phyloP scores from a whole-genome alignment of 192 early-diverging fungal species.

The Podochytrium sp. region DNA sequence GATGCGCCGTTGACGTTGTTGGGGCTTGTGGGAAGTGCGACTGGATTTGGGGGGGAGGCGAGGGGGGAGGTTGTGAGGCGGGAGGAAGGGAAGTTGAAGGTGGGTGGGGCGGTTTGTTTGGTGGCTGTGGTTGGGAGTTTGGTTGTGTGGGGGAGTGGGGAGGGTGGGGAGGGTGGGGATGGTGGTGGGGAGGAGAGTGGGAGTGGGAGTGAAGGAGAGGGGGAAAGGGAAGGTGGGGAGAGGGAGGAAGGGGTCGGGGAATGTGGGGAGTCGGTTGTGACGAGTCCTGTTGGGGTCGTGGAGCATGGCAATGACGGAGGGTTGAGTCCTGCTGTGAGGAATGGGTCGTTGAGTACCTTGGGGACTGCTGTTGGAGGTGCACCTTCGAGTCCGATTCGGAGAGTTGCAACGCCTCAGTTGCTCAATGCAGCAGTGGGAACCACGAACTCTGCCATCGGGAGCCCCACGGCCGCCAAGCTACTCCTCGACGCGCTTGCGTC shows the following conservation, averaged over 20 bases:
- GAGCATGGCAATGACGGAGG: too few relatives aligned
- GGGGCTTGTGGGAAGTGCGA: constrained; percentile 40
- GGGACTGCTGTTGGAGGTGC: background rate
- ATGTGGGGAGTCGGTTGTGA: too few relatives aligned
- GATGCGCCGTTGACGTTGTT: constrained; percentile 24
- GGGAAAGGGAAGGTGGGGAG: background rate
- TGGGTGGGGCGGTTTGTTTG: constrained; percentile 48
- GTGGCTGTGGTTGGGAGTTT: constrained; percentile 56
- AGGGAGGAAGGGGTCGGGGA: too few relatives aligned
- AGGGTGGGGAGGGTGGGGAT: background rate
- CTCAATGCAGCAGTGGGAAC: background rate
- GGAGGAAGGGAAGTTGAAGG: constrained; percentile 45
- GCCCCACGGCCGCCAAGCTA: constrained; percentile 2
- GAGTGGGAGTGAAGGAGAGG: background rate
- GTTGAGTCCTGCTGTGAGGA: too few relatives aligned
- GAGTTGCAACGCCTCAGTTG: background rate
- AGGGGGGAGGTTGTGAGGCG: constrained; percentile 42
- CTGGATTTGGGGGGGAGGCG: constrained; percentile 26
- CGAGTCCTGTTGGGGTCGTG: too few relatives aligned
- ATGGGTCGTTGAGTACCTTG: too few relatives aligned
- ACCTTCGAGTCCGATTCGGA: background rate
- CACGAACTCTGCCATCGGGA: background rate
- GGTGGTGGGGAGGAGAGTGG: background rate
- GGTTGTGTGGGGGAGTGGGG: constrained; percentile 49
- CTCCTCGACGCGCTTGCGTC: constrained; percentile 35